Evolutionary conservation across 495 filamentous ascomycete genomes (phyloP).

Genomic region (Thermothielavioides terrestris): DNA sequence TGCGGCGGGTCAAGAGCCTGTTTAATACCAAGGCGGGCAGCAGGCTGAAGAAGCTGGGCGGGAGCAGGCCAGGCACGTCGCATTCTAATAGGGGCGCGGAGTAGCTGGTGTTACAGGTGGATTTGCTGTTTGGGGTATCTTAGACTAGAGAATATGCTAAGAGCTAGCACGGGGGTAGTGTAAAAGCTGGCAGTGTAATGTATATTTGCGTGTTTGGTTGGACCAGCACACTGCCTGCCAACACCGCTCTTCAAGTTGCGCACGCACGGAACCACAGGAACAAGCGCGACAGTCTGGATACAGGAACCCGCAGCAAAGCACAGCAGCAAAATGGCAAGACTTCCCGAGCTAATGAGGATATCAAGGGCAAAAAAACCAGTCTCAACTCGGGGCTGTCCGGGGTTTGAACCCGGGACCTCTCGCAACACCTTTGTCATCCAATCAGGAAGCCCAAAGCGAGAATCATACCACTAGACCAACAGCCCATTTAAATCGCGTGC

Average conservation of each 20-base stretch:
- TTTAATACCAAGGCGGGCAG: constrained; percentile 46
- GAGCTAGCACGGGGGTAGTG: too few species aligned
- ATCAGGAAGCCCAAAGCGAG: constrained; percentile 7
- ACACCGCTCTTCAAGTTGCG: too few species aligned
- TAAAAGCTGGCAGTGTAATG: too few species aligned
- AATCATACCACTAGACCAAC: constrained; percentile 14
- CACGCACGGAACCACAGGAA: too few species aligned
- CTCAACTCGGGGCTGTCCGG: constrained; percentile 4
- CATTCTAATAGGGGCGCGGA: constrained; percentile 14
- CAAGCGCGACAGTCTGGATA: too few species aligned
- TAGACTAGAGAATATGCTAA: too few species aligned
- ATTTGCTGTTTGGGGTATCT: background rate
- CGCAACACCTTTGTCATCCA: background rate
- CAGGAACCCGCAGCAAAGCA: too few species aligned
- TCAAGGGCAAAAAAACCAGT: background rate
- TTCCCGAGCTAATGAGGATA: background rate
- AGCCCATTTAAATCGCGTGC: constrained; percentile 1
- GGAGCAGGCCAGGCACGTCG: constrained; percentile 23
- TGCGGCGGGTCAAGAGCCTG: constrained; percentile 48
- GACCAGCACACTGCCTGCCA: too few species aligned
- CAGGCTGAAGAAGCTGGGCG: constrained; percentile 29
- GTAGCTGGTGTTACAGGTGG: background rate
- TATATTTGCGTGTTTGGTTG: too few species aligned
- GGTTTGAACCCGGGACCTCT: constrained; percentile 14
- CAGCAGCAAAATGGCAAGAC: background rate